Percentiles rank a stretch among this genome's conserved stretches.
phyloP scores from a whole-genome alignment of 2,329 filamentous ascomycete species.

The Hypoxylon sp. region DNA sequence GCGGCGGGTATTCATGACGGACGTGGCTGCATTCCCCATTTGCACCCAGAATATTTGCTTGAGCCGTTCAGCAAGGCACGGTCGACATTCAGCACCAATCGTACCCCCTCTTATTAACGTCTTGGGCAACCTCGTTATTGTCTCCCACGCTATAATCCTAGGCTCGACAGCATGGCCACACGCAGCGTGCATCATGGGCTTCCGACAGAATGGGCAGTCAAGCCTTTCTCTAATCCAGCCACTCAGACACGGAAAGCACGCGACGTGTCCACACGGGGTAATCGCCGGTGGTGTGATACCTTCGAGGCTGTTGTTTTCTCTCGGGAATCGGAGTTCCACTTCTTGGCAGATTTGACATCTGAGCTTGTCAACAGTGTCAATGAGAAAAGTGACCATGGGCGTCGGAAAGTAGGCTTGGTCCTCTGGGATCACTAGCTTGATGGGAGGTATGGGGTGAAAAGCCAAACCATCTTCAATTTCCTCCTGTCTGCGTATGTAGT shows the following conservation, averaged over 20 bases:
- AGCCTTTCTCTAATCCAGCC: slow-evolving; percentile 40
- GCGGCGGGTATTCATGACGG: background rate
- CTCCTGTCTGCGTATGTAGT: background rate
- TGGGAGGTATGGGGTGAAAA: background rate
- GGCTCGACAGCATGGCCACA: slow-evolving; percentile 46
- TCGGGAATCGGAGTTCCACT: slow-evolving; percentile 25
- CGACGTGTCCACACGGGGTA: slow-evolving; percentile 50
- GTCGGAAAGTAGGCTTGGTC: slow-evolving; percentile 38
- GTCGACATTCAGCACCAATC: slow-evolving; percentile 34
- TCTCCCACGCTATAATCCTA: slow-evolving; percentile 42
- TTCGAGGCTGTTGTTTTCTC: background rate
- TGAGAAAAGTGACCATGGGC: slow-evolving; percentile 42
- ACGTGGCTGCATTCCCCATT: slow-evolving; percentile 16
- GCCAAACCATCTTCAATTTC: background rate
- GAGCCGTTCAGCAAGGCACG: slow-evolving; percentile 24
- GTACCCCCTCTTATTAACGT: slow-evolving; percentile 46
- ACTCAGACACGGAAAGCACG: slow-evolving; percentile 43
- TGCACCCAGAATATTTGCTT: slow-evolving; percentile 11
- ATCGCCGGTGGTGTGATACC: slow-evolving; percentile 39
- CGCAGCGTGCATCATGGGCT: slow-evolving; percentile 38
- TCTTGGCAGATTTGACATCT: slow-evolving; percentile 41
- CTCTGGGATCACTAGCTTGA: background rate
- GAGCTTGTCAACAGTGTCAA: slow-evolving; percentile 39
- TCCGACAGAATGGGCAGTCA: slow-evolving; percentile 50
- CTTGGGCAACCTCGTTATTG: slow-evolving; percentile 46